A percentile compares a stretch with the other conserved stretches of the same genome.
phyloP scores from a whole-genome alignment of 768 basidiomycete genomes.

The Amanita brunnescens region DNA sequence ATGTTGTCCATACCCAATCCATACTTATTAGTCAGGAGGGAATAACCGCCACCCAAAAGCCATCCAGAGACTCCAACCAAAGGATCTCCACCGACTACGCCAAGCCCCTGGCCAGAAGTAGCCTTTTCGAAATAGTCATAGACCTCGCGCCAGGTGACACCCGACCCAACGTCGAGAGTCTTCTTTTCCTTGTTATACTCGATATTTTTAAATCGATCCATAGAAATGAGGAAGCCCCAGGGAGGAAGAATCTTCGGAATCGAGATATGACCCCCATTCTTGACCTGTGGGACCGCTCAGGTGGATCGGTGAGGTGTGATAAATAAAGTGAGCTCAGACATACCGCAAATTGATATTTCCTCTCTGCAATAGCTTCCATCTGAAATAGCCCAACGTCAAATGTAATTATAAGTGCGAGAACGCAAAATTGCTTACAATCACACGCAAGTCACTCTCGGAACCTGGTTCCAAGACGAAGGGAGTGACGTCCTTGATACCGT shows the following conservation, averaged over 20 bases:
- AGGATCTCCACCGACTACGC: conserved; percentile 1
- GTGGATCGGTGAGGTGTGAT: neutral
- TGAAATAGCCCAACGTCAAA: neutral
- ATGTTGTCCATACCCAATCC: conserved; percentile 27
- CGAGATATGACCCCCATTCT: neutral
- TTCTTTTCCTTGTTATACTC: neutral
- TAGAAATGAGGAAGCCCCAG: neutral
- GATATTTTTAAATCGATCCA: neutral
- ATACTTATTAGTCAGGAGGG: conserved; percentile 22
- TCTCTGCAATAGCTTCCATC: neutral
- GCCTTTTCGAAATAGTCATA: neutral
- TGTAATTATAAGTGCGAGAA: neutral
- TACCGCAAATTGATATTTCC: neutral
- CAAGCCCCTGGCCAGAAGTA: neutral
- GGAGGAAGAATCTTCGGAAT: neutral
- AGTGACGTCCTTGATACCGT: neutral
- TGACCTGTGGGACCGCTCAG: neutral
- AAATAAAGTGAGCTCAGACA: neutral
- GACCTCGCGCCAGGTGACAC: neutral
- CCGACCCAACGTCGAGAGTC: conserved; percentile 1
- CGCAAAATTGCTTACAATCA: neutral
- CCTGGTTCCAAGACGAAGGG: neutral
- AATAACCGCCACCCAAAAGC: conserved; percentile 26
- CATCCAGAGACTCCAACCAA: conserved; percentile 23
- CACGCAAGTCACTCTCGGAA: neutral